These are phyloP conservation scores for Coprinellus micaceus DNA, from an alignment of 768 basidiomycete species.

Conservation along the genomic window DNA sequence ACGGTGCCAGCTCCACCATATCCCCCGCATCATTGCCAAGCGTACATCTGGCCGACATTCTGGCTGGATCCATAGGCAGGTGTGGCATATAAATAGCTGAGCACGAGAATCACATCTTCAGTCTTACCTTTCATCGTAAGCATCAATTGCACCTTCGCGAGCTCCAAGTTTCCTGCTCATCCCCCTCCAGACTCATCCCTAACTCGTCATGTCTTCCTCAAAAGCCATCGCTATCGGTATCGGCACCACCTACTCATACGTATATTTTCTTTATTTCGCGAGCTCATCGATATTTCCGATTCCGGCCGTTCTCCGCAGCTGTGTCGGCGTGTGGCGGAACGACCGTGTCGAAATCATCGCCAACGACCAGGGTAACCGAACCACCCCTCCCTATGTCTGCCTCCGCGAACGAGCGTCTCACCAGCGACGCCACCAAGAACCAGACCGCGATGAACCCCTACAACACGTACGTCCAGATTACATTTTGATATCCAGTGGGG, in stretches of 20 bases:
- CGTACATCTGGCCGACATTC: conserved; percentile 40
- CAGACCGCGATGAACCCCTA: too few species aligned
- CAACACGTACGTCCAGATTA: too few species aligned
- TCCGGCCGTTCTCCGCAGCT: conserved; percentile 46
- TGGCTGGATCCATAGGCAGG: conserved; percentile 33
- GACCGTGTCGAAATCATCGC: conserved; percentile 99
- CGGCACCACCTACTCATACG: conserved; percentile 90
- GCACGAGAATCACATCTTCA: conserved; percentile 12
- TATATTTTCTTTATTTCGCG: conserved; percentile 16
- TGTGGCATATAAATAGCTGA: conserved; percentile 32
- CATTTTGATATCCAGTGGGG: too few species aligned
- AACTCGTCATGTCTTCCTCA: conserved; percentile 51
- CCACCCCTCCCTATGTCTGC: conserved; percentile 73
- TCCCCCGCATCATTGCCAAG: too few species aligned
- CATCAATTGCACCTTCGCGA: not conserved
- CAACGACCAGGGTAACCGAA: conserved; percentile 93
- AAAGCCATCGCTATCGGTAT: conserved; percentile 92
- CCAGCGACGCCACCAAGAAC: conserved; percentile 77
- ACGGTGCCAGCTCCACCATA: too few species aligned
- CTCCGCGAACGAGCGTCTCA: conserved; percentile 74
- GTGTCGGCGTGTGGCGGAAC: conserved; percentile 99
- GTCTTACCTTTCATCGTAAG: not conserved
- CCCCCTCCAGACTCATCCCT: conserved; percentile 13
- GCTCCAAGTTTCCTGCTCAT: conserved; percentile 13
- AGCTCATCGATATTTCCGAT: conserved; percentile 4